phyloP scores from a whole-genome alignment of 1,139 yeast species.

The Geotrichum histeridarum region DNA sequence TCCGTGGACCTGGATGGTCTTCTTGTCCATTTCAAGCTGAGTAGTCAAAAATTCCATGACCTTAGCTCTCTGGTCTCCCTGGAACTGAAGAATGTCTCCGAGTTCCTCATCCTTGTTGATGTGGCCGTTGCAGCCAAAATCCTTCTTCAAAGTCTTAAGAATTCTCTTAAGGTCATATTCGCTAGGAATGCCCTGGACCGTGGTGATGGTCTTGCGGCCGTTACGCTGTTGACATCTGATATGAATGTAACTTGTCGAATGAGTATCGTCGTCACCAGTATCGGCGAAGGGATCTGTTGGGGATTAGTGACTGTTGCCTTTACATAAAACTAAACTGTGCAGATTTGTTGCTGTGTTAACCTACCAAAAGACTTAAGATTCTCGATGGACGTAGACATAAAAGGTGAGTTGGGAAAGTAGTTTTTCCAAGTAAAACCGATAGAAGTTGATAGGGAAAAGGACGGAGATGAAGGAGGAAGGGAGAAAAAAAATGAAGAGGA shows the following conservation, averaged over 20 bases:
- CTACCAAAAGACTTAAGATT: constrained; percentile 90
- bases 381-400: constrained; percentile 70
- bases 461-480: constrained; percentile 1
- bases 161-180: constrained; percentile 95
- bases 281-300: constrained; percentile 92
- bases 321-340: neutral
- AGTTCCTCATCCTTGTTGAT: constrained; percentile 93
- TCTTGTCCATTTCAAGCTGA: constrained; percentile 86
- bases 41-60: constrained; percentile 88
- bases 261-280: constrained; percentile 98
- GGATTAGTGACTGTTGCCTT: neutral
- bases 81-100: constrained; percentile 96
- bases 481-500: constrained; percentile 1
- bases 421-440: neutral
- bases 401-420: constrained; percentile 9
- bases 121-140: constrained; percentile 98
- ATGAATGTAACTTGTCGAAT: constrained; percentile 92
- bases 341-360: constrained; percentile 32
- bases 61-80: constrained; percentile 97
- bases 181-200: constrained; percentile 94
- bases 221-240: constrained; percentile 99
- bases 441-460: neutral
- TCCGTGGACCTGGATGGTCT: constrained; percentile 97
- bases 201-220: constrained; percentile 97
- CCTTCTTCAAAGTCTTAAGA: constrained; percentile 90